Conservation (phyloP, 768 basidiomycete genomes). For the Tylopilus balloui region DNA sequence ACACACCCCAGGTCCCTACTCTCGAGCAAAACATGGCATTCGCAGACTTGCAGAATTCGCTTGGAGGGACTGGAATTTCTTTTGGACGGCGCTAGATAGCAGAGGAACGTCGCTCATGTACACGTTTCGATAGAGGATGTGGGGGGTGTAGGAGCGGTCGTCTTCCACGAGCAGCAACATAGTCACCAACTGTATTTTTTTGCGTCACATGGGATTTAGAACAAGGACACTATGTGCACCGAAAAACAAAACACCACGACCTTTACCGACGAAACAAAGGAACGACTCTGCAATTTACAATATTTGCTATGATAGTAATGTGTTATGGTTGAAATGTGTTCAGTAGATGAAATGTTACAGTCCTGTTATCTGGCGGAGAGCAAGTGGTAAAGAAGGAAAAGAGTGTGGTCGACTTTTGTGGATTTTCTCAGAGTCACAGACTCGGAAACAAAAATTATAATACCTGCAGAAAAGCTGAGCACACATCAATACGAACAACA, state of each 20-base stretch:
- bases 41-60: slow-evolving; percentile 56
- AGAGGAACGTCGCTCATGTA: background rate
- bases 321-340: slow-evolving; percentile 16
- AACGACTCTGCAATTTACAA: slow-evolving; percentile 27
- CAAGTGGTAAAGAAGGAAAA: slow-evolving; percentile 14
- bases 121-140: background rate
- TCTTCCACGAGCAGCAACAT: slow-evolving; percentile 1
- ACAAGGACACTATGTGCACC: slow-evolving; percentile 21
- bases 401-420: slow-evolving; percentile 21
- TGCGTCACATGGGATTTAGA: slow-evolving; percentile 11
- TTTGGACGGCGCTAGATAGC: slow-evolving; percentile 9
- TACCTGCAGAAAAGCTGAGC: slow-evolving; percentile 16
- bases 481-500: slow-evolving; percentile 20
- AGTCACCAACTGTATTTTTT: slow-evolving; percentile 11
- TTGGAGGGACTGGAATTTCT: slow-evolving; percentile 27
- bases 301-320: slow-evolving; percentile 25
- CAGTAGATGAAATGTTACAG: slow-evolving; percentile 26
- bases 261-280: slow-evolving; percentile 23
- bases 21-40: slow-evolving; percentile 85
- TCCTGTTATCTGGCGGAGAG: slow-evolving; percentile 21
- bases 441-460: slow-evolving; percentile 11
- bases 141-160: background rate
- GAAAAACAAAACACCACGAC: slow-evolving; percentile 18
- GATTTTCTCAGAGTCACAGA: slow-evolving; percentile 27
- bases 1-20: slow-evolving; percentile 55